Percentiles rank a stretch among this genome's conserved stretches.
Conservation (phyloP, 495 filamentous ascomycete species). For the Cercophora sp. region DNA sequence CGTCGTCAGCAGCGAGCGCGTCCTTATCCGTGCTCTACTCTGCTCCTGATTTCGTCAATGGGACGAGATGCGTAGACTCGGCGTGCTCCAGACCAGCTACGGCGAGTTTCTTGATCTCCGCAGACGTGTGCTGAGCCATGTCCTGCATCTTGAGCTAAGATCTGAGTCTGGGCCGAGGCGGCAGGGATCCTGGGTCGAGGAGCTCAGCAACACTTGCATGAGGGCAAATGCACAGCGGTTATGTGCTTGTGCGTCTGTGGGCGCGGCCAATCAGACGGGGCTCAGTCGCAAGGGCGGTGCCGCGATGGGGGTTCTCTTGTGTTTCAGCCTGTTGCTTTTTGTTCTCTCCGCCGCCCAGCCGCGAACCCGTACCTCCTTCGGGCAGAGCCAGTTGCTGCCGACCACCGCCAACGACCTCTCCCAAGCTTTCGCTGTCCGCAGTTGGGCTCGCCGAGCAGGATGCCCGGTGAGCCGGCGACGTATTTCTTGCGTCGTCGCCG, state of each 20-base stretch:
- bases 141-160: conserved; percentile 15
- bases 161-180: conserved; percentile 18
- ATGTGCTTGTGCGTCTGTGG: conserved; percentile 34
- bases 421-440: conserved; percentile 1
- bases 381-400: conserved; percentile 8
- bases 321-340: conserved; percentile 27
- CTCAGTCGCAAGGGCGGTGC: conserved; percentile 3
- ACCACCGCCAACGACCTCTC: not conserved
- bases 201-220: conserved; percentile 32
- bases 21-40: too few species aligned
- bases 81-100: too few species aligned
- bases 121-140: too few species aligned
- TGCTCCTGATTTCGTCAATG: too few species aligned
- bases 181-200: conserved; percentile 30
- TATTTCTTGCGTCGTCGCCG: not conserved
- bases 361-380: not conserved
- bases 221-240: conserved; percentile 39
- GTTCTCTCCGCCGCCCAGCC: not conserved
- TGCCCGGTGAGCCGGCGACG: conserved; percentile 9
- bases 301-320: conserved; percentile 14
- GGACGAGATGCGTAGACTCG: too few species aligned
- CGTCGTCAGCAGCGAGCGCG: too few species aligned
- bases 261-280: conserved; percentile 23
- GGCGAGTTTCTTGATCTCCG: too few species aligned
- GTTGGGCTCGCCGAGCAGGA: conserved; percentile 11